These are phyloP conservation scores for Scutellaria minor DNA, from an alignment of 257 asterid species.

Conservation along the genomic window DNA sequence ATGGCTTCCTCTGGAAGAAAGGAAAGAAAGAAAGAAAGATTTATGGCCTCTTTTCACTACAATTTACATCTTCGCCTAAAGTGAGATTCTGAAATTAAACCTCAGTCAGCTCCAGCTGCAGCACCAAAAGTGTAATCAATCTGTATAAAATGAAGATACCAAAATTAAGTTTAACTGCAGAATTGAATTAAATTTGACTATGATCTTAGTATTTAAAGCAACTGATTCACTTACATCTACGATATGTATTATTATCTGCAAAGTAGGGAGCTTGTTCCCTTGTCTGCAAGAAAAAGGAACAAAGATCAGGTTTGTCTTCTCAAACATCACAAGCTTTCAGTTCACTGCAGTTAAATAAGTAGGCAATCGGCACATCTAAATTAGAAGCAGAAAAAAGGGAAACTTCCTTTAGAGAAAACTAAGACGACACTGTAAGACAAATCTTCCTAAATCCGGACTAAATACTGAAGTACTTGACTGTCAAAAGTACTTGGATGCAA, in stretches of 20 bases:
- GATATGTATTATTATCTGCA: constrained; percentile 40
- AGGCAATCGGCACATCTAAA: not conserved
- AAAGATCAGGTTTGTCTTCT: constrained; percentile 10
- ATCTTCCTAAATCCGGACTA: not conserved
- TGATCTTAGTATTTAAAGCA: not conserved
- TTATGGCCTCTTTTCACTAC: no score
- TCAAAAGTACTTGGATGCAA: not conserved
- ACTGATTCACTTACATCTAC: constrained; percentile 46
- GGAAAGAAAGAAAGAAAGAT: no score
- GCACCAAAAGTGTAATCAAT: no score
- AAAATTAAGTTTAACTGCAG: no score
- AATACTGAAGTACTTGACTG: not conserved
- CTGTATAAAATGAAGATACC: no score
- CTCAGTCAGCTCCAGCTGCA: no score
- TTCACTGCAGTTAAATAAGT: not conserved
- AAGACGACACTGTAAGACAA: not conserved
- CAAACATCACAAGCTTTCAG: not conserved
- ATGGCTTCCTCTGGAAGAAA: no score
- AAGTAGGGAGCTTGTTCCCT: constrained; percentile 46
- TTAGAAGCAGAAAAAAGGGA: not conserved
- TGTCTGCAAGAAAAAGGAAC: constrained; percentile 43
- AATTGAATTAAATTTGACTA: no score
- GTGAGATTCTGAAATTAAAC: no score
- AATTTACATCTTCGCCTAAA: no score
- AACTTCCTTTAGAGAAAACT: not conserved